phyloP scores from a whole-genome alignment of 2,329 filamentous ascomycete species.

The Blastomyces percursus region DNA sequence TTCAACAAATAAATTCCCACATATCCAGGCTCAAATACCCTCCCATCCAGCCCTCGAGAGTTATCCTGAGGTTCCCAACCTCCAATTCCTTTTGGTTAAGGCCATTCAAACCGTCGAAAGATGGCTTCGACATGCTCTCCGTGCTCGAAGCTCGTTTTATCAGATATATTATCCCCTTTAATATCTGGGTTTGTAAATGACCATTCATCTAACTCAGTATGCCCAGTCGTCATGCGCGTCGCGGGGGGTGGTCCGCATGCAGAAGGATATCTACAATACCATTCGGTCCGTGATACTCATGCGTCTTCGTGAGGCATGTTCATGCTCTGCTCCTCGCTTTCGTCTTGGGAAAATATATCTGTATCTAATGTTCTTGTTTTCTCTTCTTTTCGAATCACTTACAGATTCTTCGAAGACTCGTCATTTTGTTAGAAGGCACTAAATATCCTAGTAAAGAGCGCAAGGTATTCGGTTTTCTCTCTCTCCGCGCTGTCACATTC shows the following conservation, averaged over 20 bases:
- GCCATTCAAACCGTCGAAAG: background rate
- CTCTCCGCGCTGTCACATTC: background rate
- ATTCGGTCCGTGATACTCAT: conserved; percentile 17
- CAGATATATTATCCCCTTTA: background rate
- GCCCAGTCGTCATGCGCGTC: conserved; percentile 26
- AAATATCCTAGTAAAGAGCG: background rate
- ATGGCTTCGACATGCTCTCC: background rate
- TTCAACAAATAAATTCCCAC: background rate
- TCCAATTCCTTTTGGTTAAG: background rate
- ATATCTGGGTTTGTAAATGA: background rate
- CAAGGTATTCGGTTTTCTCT: conserved; percentile 2
- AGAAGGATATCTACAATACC: conserved; percentile 21
- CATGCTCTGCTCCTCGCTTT: background rate
- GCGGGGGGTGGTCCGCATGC: conserved; percentile 26
- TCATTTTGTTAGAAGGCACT: background rate
- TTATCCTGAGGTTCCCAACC: no score
- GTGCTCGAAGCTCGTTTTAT: no score
- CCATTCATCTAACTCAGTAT: background rate
- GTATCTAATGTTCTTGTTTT: background rate
- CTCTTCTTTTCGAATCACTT: background rate
- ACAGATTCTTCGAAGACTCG: background rate
- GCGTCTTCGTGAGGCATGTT: conserved; percentile 18
- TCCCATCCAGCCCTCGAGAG: no score
- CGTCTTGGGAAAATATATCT: background rate
- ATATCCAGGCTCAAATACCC: background rate